A percentile compares a stretch with the other conserved stretches of the same genome.
These are phyloP conservation scores for Exophiala dermatitidis DNA, from an alignment of 2,329 filamentous ascomycete genomes.

Conservation along the genomic window DNA sequence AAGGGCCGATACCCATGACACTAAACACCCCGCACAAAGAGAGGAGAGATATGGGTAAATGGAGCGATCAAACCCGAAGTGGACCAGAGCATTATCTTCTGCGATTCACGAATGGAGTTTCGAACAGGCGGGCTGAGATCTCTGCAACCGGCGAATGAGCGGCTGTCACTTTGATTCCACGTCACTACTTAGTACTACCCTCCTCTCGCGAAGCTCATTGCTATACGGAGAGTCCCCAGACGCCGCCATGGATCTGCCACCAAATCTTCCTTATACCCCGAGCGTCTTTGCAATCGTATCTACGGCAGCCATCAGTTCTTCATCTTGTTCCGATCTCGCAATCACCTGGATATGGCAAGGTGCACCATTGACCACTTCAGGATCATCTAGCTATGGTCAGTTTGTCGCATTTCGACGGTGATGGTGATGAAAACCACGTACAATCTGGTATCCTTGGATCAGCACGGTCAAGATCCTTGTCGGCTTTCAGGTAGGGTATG, in stretches of 20 bases:
- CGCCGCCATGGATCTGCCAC: background rate
- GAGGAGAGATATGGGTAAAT: too few relatives aligned
- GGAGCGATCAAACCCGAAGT: too few relatives aligned
- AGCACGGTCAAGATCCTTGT: conserved; percentile 36
- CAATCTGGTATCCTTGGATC: conserved; percentile 13
- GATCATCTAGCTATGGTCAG: conserved; percentile 33
- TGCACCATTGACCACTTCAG: conserved; percentile 26
- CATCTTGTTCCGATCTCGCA: conserved; percentile 28
- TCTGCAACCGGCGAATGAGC: too few relatives aligned
- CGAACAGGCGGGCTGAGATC: too few relatives aligned
- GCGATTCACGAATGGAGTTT: too few relatives aligned
- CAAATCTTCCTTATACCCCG: background rate
- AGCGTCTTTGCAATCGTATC: conserved; percentile 27
- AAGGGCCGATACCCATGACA: too few relatives aligned
- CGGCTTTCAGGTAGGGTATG: conserved; percentile 41
- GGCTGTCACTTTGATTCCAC: too few relatives aligned
- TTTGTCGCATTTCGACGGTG: conserved; percentile 9
- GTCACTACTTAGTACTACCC: too few relatives aligned
- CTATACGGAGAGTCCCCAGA: background rate
- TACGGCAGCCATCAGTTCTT: conserved; percentile 29
- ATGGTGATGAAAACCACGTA: conserved; percentile 4
- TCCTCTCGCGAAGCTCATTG: too few relatives aligned
- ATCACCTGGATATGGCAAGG: conserved; percentile 29
- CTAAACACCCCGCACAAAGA: too few relatives aligned
- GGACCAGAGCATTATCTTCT: too few relatives aligned